Base-by-base conservation (phyloP, 164 flowering plant species). In the Dillenia turbinata region DNA sequence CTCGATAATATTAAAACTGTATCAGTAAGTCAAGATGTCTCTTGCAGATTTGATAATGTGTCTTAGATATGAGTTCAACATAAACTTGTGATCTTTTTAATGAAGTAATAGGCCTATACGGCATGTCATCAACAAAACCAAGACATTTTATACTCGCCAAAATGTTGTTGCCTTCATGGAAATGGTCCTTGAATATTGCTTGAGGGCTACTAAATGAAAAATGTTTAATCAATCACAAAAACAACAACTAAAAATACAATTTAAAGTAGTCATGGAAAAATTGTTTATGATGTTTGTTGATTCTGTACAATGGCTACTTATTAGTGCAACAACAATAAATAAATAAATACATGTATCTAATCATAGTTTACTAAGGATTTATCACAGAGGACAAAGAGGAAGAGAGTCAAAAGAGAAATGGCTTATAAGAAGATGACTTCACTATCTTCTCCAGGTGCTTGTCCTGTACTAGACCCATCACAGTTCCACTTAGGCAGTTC, bases 401-500 rank as follows among this genome's bases (percentile, higher is more conserved):
- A 33, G 40, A 33, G 40, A 33, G 40, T 33, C 5, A 4, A 33
- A 33, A 33, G 7, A 33, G 7, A 19, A 47, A 57, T 19, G 53
- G 60, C 89, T 86, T 85, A 94, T 97, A 88, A 94, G 81, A 94
- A 63, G 66, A 92, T 94, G 11, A 94, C 99, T 89, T 92, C 99
- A 84, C 99, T 94, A 57, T 94, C 97, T 68, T 92, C 97, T 60
- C 99, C 99, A 1, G 99, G 99, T 16, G 99, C 99, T 78, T 94
- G 97, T 33, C 99, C 97, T n/a, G 99, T 92, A 70, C 99, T 94
- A 9, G 99, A 92, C 60, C 99, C 99, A 77, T 94, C 99, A 59
- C 85, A 91, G 68, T 94, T 94, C 99, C 99, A 94, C 71, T 84
- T 94, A 59, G 99, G 99, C 58, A 94, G 97, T 83, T 92, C 96